phyloP scores from a whole-genome alignment of 345 rosid genomes.

The Luvunga scandens region DNA sequence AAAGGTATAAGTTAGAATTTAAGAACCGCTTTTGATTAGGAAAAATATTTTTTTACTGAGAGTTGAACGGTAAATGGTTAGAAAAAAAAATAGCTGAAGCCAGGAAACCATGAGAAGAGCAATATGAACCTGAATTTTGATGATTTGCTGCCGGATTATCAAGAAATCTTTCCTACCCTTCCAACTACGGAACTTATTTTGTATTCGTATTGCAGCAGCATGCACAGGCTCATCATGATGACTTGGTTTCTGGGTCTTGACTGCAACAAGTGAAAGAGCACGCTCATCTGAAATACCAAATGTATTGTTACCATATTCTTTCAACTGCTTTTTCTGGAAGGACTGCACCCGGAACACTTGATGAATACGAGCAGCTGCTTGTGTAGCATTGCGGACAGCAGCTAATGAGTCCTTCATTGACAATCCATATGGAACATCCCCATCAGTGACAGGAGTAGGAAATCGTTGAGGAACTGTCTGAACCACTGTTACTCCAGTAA shows the following conservation, averaged over 20 bases:
- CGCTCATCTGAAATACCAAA: constrained; percentile 59
- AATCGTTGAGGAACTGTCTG: constrained; percentile 23
- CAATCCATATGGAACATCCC: constrained; percentile 33
- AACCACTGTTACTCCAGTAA: constrained; percentile 24
- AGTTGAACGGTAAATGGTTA: background rate
- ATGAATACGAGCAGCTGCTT: constrained; percentile 82
- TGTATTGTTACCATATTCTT: constrained; percentile 55
- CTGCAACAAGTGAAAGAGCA: constrained; percentile 65
- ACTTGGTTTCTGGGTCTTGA: constrained; percentile 52
- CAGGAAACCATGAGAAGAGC: background rate
- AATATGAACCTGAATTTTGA: constrained; percentile 74
- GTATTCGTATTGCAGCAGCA: constrained; percentile 79
- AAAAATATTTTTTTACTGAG: background rate
- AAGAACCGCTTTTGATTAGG: constrained; percentile 7
- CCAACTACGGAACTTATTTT: constrained; percentile 86
- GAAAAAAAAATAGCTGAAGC: background rate
- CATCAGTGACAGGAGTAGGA: constrained; percentile 33
- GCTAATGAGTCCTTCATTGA: constrained; percentile 73
- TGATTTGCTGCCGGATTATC: constrained; percentile 68
- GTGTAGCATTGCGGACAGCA: constrained; percentile 86
- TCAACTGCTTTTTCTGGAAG: constrained; percentile 76
- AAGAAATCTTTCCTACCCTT: constrained; percentile 84
- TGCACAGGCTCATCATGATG: constrained; percentile 61
- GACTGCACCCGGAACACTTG: constrained; percentile 91
- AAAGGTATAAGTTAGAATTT: constrained; percentile 6